Evolutionary conservation across 805 yeast genomes (phyloP).

Genomic region (Peterozyma toletana): DNA sequence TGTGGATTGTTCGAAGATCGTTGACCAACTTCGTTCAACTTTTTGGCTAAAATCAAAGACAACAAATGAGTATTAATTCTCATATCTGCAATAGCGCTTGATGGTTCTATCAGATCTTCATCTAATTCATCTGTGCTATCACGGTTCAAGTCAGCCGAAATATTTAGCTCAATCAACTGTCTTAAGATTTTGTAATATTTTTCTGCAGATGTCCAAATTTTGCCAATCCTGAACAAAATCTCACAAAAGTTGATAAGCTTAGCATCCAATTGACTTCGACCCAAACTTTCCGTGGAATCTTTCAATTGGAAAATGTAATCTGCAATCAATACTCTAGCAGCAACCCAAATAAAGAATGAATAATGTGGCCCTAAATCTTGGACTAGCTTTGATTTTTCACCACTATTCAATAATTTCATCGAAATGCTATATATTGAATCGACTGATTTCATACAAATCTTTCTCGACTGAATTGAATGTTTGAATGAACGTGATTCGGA

Average conservation of each 20-base stretch:
- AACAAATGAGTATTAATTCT: constrained; percentile 23
- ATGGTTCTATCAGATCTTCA: constrained; percentile 23
- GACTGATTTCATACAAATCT: constrained; percentile 10
- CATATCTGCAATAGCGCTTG: constrained; percentile 28
- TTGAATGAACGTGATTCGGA: constrained; percentile 14
- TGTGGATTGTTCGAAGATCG: too few relatives aligned
- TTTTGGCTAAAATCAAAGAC: constrained; percentile 19
- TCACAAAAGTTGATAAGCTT: constrained; percentile 10
- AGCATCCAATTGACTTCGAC: not conserved
- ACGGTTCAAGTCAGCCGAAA: constrained; percentile 3
- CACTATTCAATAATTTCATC: not conserved
- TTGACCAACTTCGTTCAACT: constrained; percentile 10
- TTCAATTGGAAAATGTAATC: constrained; percentile 12
- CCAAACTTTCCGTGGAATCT: not conserved
- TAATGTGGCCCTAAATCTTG: constrained; percentile 20
- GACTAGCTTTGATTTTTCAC: too few relatives aligned
- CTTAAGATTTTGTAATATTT: constrained; percentile 20
- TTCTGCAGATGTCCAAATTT: constrained; percentile 20
- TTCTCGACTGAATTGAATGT: constrained; percentile 14
- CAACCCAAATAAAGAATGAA: constrained; percentile 25
- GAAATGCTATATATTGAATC: constrained; percentile 3
- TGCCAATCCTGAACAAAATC: constrained; percentile 16
- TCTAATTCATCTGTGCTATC: constrained; percentile 20
- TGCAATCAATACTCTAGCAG: constrained; percentile 23
- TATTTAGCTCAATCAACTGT: constrained; percentile 16